Evolutionary conservation across 176 grass and related monocot species (phyloP).

Genomic region (Ananas comosus): DNA sequence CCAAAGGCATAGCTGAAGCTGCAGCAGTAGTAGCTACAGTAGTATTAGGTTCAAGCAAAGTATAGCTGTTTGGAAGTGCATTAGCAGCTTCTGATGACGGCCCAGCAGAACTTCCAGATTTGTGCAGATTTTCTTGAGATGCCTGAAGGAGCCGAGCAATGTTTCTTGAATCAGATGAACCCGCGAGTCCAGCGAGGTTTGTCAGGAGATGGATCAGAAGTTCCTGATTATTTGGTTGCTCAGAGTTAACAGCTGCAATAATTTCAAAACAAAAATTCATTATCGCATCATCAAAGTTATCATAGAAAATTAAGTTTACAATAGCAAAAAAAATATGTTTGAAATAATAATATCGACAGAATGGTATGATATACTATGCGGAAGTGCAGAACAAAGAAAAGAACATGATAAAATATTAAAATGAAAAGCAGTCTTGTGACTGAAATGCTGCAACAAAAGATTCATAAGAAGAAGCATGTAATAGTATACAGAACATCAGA

Average conservation of each 20-base stretch:
- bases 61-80: conserved; percentile 22
- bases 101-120: conserved; percentile 48
- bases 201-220: conserved; percentile 51
- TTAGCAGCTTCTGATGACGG: conserved; percentile 53
- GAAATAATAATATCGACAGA: too few species aligned
- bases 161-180: conserved; percentile 73
- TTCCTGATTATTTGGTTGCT: conserved; percentile 56
- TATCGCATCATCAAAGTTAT: too few species aligned
- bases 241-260: conserved; percentile 60
- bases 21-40: conserved; percentile 9
- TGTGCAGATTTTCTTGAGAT: conserved; percentile 59
- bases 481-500: background rate
- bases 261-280: too few species aligned
- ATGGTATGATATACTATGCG: too few species aligned
- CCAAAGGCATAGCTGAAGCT: conserved; percentile 38
- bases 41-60: too few species aligned
- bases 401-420: too few species aligned
- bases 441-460: too few species aligned
- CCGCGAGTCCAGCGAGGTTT: conserved; percentile 60
- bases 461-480: too few species aligned
- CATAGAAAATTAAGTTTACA: too few species aligned
- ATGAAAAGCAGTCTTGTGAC: too few species aligned
- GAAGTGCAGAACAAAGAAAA: too few species aligned
- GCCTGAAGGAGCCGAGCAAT: conserved; percentile 64
- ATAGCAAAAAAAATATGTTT: too few species aligned